Evolutionary conservation across 768 basidiomycete species (phyloP).

Genomic region (Mycena leptocephala): DNA sequence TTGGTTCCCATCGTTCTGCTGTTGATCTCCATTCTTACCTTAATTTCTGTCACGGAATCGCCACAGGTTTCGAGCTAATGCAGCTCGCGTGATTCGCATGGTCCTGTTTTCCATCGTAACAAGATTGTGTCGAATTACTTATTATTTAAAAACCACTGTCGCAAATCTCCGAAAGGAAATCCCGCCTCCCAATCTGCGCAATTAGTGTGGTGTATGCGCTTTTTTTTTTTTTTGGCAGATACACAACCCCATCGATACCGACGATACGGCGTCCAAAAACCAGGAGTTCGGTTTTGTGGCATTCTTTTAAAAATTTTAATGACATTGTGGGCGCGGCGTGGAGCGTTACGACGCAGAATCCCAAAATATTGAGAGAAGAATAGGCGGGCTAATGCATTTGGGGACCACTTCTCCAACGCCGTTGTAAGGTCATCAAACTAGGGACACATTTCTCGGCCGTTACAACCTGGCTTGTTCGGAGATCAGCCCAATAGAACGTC

Average conservation of each 20-base stretch:
- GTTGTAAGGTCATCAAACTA: background rate
- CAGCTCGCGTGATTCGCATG: constrained; percentile 25
- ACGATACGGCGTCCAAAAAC: too few species aligned
- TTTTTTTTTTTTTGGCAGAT: background rate
- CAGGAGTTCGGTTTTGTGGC: background rate
- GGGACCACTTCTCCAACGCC: too few species aligned
- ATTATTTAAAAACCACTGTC: background rate
- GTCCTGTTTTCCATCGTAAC: too few species aligned
- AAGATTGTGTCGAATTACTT: too few species aligned
- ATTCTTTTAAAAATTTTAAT: too few species aligned
- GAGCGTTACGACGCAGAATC: background rate
- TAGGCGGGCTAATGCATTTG: too few species aligned
- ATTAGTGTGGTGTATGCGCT: background rate
- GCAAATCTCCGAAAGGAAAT: background rate
- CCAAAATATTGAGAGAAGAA: too few species aligned
- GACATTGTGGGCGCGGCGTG: too few species aligned
- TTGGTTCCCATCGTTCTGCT: constrained; percentile 25
- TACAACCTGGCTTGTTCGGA: background rate
- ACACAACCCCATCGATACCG: background rate
- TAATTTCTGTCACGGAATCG: background rate
- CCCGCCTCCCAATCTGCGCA: background rate
- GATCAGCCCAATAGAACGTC: background rate
- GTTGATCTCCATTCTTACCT: background rate
- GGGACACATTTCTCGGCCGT: too few species aligned
- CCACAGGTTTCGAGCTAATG: constrained; percentile 33